phyloP scores from a whole-genome alignment of 2,329 filamentous ascomycete genomes.

The Scedosporium apiospermum region DNA sequence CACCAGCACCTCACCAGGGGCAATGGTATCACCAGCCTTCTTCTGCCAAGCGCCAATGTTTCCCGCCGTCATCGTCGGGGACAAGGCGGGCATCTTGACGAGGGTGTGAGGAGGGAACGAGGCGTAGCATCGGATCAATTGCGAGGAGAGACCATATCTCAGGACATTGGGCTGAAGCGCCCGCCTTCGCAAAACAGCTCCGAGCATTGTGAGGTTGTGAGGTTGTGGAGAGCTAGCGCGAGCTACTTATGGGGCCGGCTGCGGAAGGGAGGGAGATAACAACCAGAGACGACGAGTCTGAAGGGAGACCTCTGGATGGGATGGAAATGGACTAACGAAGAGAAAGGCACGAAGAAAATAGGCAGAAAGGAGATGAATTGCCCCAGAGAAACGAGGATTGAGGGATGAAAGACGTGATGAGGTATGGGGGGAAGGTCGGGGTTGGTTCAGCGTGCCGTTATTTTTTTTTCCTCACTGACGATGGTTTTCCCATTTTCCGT shows the following conservation, averaged over 20 bases:
- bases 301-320: background rate
- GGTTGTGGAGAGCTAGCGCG: background rate
- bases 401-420: background rate
- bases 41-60: slow-evolving; percentile 98
- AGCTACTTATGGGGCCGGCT: background rate
- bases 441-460: background rate
- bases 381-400: background rate
- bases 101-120: slow-evolving; percentile 92
- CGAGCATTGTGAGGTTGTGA: slow-evolving; percentile 3
- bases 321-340: background rate
- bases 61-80: slow-evolving; percentile 92
- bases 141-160: slow-evolving; percentile 4
- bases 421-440: background rate
- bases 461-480: slow-evolving; percentile 6
- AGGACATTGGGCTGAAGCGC: slow-evolving; percentile 3
- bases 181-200: slow-evolving; percentile 3
- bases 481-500: slow-evolving; percentile 8
- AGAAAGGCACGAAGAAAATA: background rate
- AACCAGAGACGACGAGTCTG: background rate
- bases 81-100: slow-evolving; percentile 96
- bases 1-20: slow-evolving; percentile 88
- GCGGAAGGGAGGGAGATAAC: background rate
- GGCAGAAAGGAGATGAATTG: background rate
- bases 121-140: slow-evolving; percentile 54
- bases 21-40: slow-evolving; percentile 80